Evolutionary conservation across 2,329 filamentous ascomycete species (phyloP).

Genomic region (Fusarium sp.): DNA sequence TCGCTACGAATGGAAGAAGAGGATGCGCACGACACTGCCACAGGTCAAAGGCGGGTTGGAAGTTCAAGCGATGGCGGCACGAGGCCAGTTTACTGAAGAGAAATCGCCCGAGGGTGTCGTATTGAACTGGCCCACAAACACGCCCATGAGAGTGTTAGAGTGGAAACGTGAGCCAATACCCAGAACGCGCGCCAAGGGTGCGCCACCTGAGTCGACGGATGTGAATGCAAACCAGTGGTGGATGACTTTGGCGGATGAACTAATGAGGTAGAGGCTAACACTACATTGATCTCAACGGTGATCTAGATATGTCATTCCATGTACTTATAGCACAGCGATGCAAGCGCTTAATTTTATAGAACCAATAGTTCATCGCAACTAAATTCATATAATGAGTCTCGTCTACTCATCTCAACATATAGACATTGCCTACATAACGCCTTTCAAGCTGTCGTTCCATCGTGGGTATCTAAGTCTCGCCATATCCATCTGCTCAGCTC

Average conservation of each 20-base stretch:
- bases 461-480: slow-evolving; percentile 36
- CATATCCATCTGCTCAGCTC: slow-evolving; percentile 5
- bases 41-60: slow-evolving; percentile 38
- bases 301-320: not conserved
- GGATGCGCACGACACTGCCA: slow-evolving; percentile 46
- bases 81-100: slow-evolving; percentile 21
- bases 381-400: not conserved
- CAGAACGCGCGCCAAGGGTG: slow-evolving; percentile 34
- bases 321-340: not conserved
- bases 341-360: not conserved
- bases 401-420: not conserved
- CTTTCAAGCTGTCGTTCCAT: slow-evolving; percentile 11
- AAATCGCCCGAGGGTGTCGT: slow-evolving; percentile 17
- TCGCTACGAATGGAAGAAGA: slow-evolving; percentile 41
- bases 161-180: slow-evolving; percentile 43
- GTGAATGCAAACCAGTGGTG: slow-evolving; percentile 46
- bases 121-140: slow-evolving; percentile 41
- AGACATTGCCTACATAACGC: slow-evolving; percentile 2
- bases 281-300: slow-evolving; percentile 9
- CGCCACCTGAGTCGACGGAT: slow-evolving; percentile 38
- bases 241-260: slow-evolving; percentile 46
- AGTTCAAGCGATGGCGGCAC: slow-evolving; percentile 21
- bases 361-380: not conserved
- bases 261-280: slow-evolving; percentile 44
- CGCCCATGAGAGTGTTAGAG: slow-evolving; percentile 41